Conservation (phyloP, 371 early-diverging fungal genomes). For the Lichtheimia hyalospora region DNA sequence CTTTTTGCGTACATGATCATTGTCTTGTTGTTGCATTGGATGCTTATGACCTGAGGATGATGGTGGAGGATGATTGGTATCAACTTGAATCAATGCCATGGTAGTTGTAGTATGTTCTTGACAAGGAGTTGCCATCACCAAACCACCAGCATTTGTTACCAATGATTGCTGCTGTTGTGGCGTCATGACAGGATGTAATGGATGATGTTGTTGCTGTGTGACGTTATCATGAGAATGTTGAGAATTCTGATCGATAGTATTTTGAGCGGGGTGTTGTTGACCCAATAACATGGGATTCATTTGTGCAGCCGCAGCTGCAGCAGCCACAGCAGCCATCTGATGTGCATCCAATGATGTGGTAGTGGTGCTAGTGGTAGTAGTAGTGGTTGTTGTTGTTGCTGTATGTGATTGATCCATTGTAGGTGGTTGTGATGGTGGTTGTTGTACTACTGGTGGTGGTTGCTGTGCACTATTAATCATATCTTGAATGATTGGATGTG, state of each 20-base stretch:
- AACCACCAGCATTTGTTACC: neutral
- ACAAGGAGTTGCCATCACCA: no score
- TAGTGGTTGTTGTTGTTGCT: neutral
- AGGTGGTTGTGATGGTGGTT: neutral
- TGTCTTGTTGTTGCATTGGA: neutral
- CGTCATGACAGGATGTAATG: neutral
- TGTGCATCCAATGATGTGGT: neutral
- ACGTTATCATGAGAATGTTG: no score
- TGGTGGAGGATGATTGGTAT: neutral
- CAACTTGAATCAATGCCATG: neutral
- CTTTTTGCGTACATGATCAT: slow-evolving; percentile 10
- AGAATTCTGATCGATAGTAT: no score
- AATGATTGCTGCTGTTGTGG: neutral
- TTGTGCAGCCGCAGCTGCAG: neutral
- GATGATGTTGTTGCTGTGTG: no score
- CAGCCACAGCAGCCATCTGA: neutral
- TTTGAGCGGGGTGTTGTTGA: no score
- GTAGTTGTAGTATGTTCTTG: neutral
- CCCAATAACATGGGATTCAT: neutral
- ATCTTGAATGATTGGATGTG: neutral
- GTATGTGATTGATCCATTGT: neutral
- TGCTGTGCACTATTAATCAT: neutral
- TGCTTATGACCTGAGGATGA: neutral
- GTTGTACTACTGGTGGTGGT: neutral
- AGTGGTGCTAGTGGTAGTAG: no score